phyloP scores from a whole-genome alignment of 768 basidiomycete species.

The Tylopilus cervinicoccineus region DNA sequence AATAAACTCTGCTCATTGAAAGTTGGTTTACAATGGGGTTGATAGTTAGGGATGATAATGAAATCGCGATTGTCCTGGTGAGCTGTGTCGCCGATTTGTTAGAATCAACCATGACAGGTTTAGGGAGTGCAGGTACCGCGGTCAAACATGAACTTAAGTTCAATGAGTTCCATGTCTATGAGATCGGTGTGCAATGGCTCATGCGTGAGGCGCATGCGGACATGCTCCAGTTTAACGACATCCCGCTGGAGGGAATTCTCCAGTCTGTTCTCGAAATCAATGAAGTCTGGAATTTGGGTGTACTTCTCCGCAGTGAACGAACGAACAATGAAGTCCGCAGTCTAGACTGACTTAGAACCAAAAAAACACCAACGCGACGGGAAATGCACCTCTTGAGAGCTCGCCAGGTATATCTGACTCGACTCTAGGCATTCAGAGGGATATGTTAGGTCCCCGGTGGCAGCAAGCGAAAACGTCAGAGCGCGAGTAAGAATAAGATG shows the following conservation, averaged over 20 bases:
- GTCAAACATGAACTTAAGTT: slow-evolving; percentile 79
- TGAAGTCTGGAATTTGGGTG: slow-evolving; percentile 87
- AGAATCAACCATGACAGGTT: slow-evolving; percentile 1
- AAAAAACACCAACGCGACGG: neutral
- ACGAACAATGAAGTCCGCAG: slow-evolving; percentile 74
- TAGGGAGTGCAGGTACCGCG: slow-evolving; percentile 44
- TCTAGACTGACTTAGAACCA: slow-evolving; percentile 39
- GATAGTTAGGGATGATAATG: slow-evolving; percentile 72
- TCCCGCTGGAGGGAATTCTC: slow-evolving; percentile 86
- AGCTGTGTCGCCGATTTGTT: slow-evolving; percentile 35
- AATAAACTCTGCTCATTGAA: slow-evolving; percentile 68
- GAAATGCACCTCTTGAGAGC: slow-evolving; percentile 67
- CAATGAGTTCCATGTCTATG: slow-evolving; percentile 79
- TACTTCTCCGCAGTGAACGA: slow-evolving; percentile 81
- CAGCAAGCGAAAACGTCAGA: slow-evolving; percentile 73
- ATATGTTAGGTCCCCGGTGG: slow-evolving; percentile 72
- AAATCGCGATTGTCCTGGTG: slow-evolving; percentile 90
- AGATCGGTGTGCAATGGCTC: slow-evolving; percentile 68
- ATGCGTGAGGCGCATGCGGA: slow-evolving; percentile 77
- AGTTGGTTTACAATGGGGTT: slow-evolving; percentile 48
- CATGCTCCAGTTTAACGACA: slow-evolving; percentile 75
- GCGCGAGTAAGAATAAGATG: slow-evolving; percentile 77
- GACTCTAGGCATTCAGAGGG: slow-evolving; percentile 74
- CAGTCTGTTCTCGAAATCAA: slow-evolving; percentile 72
- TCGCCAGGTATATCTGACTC: slow-evolving; percentile 76